These are phyloP conservation scores for Scutellaria minor DNA, from an alignment of 257 asterid genomes.

Conservation along the genomic window DNA sequence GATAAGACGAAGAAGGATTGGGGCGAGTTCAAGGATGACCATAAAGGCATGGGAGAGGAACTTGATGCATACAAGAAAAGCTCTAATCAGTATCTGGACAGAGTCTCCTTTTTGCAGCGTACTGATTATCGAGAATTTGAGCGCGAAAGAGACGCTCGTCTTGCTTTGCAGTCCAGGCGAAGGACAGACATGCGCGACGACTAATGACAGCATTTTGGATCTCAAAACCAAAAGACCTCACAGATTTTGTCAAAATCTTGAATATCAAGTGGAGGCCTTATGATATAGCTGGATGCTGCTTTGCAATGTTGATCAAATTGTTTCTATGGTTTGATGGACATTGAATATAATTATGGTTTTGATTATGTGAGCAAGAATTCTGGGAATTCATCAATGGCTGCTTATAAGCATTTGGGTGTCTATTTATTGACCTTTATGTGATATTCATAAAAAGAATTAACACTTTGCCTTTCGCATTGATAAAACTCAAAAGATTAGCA, in stretches of 20 bases:
- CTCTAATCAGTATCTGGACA: constrained; percentile 86
- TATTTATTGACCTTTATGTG: too few relatives aligned
- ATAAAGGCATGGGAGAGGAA: constrained; percentile 86
- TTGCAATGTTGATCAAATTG: constrained; percentile 7
- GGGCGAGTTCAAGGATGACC: constrained; percentile 93
- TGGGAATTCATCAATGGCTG: not conserved
- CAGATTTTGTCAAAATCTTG: not conserved
- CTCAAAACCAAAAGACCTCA: not conserved
- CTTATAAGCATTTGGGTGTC: not conserved
- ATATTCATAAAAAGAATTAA: too few relatives aligned
- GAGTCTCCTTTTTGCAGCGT: constrained; percentile 84
- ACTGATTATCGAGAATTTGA: constrained; percentile 89
- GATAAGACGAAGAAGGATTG: constrained; percentile 97
- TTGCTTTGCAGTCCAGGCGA: constrained; percentile 76
- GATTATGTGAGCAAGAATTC: constrained; percentile 14
- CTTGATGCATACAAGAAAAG: constrained; percentile 94
- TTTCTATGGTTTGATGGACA: constrained; percentile 17
- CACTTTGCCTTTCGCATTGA: too few relatives aligned
- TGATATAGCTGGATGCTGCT: not conserved
- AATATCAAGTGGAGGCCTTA: constrained; percentile 14
- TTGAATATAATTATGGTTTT: not conserved
- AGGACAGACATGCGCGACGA: constrained; percentile 89
- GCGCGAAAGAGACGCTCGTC: constrained; percentile 93
- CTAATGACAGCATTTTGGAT: constrained; percentile 31
- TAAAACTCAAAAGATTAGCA: too few relatives aligned